Percentiles rank a stretch among this genome's conserved stretches.
These are phyloP conservation scores for Claviceps sp. DNA, from an alignment of 2,329 filamentous ascomycete species.

Conservation along the genomic window DNA sequence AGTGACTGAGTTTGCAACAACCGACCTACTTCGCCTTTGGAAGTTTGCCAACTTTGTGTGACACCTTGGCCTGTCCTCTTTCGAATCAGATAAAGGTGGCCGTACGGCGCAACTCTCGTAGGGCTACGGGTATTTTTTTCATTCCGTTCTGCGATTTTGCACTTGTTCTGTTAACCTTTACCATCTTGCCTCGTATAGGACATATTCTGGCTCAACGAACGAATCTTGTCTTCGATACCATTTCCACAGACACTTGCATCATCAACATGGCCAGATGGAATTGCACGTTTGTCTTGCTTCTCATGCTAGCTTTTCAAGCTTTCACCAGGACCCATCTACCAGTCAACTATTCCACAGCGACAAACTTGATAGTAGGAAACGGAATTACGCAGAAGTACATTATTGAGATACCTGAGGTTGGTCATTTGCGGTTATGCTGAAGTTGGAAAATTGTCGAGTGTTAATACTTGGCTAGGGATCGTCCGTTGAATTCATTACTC, in stretches of 20 bases:
- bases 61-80: neutral
- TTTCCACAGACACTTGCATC: neutral
- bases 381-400: constrained; percentile 13
- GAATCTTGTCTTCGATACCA: neutral
- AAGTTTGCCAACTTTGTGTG: neutral
- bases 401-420: constrained; percentile 10
- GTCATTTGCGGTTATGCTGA: neutral
- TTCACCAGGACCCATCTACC: neutral
- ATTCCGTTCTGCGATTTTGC: neutral
- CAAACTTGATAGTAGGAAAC: neutral
- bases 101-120: neutral
- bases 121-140: neutral
- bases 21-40: neutral
- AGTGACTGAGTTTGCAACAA: neutral
- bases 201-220: neutral
- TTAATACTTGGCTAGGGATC: constrained; percentile 3
- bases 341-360: neutral
- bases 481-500: constrained; percentile 9
- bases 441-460: neutral
- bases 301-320: neutral
- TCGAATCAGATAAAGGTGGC: neutral
- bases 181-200: neutral
- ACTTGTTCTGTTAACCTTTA: neutral
- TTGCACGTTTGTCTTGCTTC: neutral
- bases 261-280: neutral